Conservation (phyloP, 352 stramenopile species). For the Phytophthora constricta region DNA sequence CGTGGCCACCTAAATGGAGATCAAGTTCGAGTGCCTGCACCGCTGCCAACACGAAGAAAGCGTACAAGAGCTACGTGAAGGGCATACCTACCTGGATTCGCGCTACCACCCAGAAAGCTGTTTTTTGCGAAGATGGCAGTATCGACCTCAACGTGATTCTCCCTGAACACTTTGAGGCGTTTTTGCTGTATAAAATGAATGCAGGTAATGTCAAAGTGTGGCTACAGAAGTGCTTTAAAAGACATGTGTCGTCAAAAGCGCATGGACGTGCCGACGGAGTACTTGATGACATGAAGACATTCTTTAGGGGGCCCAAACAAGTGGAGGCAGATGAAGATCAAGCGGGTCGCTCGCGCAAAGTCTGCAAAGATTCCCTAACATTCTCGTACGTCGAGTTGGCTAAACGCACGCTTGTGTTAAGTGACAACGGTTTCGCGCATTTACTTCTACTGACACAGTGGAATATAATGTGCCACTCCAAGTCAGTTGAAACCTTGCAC, state of each 20-base stretch:
- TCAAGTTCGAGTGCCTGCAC: not conserved
- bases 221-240: not conserved
- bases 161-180: not conserved
- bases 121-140: not conserved
- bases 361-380: not conserved
- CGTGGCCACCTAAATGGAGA: not conserved
- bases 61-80: not conserved
- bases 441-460: constrained; percentile 25
- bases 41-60: not conserved
- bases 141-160: not conserved
- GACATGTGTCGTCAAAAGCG: not conserved
- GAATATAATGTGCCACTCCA: constrained; percentile 27
- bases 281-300: not conserved
- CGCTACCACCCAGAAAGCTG: not conserved
- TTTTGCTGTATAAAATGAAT: not conserved
- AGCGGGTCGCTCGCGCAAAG: not conserved
- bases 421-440: constrained; percentile 10
- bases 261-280: not conserved
- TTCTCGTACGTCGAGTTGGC: not conserved
- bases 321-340: not conserved
- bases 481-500: constrained; percentile 17
- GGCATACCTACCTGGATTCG: not conserved
- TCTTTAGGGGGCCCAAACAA: not conserved
- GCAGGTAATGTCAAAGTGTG: not conserved
- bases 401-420: not conserved